Conservation (phyloP, 2,329 filamentous ascomycete genomes). For the Davidsoniella neocaledoniae region DNA sequence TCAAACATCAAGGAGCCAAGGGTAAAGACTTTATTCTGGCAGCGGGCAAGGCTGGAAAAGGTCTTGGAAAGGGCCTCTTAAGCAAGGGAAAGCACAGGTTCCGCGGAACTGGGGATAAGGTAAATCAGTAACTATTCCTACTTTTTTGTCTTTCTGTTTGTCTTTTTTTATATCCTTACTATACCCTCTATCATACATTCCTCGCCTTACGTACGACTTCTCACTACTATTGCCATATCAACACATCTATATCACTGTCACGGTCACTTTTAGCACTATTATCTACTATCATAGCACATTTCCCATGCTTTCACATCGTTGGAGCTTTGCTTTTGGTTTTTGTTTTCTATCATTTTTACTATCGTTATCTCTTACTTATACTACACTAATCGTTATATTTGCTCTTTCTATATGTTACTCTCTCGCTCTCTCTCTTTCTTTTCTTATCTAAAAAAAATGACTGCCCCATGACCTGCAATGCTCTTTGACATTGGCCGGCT, state of each 20-base stretch:
- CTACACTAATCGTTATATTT: too few species aligned
- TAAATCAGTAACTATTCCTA: slow-evolving; percentile 49
- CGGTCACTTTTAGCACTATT: background rate
- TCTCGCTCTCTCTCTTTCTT: background rate
- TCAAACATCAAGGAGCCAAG: slow-evolving; percentile 45
- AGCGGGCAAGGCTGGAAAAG: slow-evolving; percentile 79
- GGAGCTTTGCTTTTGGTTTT: background rate
- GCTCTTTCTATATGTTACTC: background rate
- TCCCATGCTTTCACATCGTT: background rate
- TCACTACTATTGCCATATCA: too few species aligned
- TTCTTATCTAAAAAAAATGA: background rate
- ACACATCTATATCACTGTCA: too few species aligned
- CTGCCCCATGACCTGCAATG: background rate
- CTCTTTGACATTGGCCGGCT: too few species aligned
- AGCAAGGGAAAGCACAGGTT: slow-evolving; percentile 83
- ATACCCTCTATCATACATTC: slow-evolving; percentile 9
- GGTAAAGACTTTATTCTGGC: slow-evolving; percentile 79
- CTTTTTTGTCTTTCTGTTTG: slow-evolving; percentile 15
- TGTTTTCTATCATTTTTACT: background rate
- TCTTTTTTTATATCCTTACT: background rate
- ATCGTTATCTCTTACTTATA: too few species aligned
- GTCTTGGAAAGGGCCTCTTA: slow-evolving; percentile 44
- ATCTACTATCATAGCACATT: background rate
- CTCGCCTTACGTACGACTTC: background rate
- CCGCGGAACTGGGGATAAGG: slow-evolving; percentile 61